Conservation (phyloP, 805 yeast genomes). For the Teunomyces panamensis region DNA sequence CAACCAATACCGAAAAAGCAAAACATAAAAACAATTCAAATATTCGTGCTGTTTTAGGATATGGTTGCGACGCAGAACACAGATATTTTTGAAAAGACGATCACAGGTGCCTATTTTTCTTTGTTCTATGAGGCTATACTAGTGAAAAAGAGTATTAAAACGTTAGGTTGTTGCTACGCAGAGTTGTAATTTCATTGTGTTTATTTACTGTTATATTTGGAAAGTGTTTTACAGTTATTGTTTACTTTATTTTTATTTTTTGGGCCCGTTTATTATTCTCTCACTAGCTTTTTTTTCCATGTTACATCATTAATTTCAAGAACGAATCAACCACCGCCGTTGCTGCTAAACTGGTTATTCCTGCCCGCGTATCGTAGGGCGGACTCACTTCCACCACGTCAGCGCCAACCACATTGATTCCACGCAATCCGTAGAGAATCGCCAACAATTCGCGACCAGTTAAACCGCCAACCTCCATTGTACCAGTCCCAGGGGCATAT, state of each 20-base stretch:
- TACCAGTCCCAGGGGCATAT: slow-evolving; percentile 76
- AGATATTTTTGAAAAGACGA: no score
- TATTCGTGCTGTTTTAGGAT: background rate
- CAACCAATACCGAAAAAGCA: background rate
- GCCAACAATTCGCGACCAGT: slow-evolving; percentile 57
- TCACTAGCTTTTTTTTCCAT: background rate
- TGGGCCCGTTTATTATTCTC: background rate
- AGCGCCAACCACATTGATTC: slow-evolving; percentile 64
- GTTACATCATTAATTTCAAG: slow-evolving; percentile 43
- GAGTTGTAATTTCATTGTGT: background rate
- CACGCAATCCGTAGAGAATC: slow-evolving; percentile 57
- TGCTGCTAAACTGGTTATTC: slow-evolving; percentile 61
- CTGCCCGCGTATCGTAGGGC: slow-evolving; percentile 59
- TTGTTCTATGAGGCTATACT: no score
- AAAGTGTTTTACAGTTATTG: background rate
- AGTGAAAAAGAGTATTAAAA: no score
- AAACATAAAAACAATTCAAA: background rate
- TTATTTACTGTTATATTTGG: background rate
- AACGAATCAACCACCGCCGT: slow-evolving; percentile 58
- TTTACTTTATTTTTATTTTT: background rate
- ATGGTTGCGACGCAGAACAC: background rate
- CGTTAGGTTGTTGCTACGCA: no score
- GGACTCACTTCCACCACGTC: slow-evolving; percentile 77
- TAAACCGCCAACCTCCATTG: slow-evolving; percentile 76
- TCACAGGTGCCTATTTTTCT: no score